These are phyloP conservation scores for Skeletonema grethae DNA, from an alignment of 108 stramenopile genomes.

Conservation along the genomic window DNA sequence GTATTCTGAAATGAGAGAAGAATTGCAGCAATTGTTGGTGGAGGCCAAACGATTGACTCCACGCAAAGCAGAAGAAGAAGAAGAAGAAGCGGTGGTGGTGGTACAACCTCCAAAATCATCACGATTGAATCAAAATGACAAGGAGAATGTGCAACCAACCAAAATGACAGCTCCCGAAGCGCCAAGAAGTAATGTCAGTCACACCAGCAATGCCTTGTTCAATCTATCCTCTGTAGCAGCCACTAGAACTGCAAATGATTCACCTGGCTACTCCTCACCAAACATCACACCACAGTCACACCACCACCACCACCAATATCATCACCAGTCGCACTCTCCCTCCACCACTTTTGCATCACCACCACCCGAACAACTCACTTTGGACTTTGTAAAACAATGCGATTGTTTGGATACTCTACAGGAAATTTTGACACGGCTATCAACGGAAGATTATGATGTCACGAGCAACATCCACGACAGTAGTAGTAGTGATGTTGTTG, in stretches of 20 bases:
- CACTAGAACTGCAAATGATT: neutral
- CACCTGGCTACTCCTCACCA: neutral
- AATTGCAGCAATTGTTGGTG: neutral
- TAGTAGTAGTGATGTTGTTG: too few species aligned
- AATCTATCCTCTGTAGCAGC: neutral
- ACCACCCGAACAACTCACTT: too few species aligned
- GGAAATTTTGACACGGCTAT: too few species aligned
- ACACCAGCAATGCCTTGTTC: neutral
- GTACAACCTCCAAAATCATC: neutral
- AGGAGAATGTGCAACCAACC: neutral
- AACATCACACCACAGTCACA: neutral
- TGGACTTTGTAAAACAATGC: too few species aligned
- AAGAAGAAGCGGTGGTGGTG: neutral
- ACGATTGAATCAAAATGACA: neutral
- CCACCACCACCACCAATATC: neutral
- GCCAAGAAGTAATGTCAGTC: neutral
- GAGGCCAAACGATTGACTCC: neutral
- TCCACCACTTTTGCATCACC: too few species aligned
- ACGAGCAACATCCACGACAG: too few species aligned
- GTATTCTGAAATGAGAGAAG: neutral
- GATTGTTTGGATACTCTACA: too few species aligned
- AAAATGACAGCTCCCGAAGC: neutral
- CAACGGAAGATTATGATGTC: too few species aligned
- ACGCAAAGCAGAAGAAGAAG: neutral
- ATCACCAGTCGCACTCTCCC: too few species aligned